Evolutionary conservation across 352 stramenopile species (phyloP).

Genomic region (Thraustochytrium striatum): DNA sequence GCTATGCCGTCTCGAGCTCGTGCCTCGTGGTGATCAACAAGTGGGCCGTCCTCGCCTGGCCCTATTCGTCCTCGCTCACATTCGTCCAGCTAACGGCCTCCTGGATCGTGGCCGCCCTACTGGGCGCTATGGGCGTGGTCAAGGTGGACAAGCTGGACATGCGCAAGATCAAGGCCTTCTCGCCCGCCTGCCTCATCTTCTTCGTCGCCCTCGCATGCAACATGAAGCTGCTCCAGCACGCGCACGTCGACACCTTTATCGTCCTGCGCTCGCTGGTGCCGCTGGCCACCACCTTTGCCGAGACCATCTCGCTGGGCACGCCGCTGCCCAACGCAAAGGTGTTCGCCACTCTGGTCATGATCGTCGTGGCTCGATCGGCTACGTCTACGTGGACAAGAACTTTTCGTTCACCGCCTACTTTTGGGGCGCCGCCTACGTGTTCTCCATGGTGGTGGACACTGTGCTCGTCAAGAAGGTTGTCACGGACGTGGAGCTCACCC

Average conservation of each 20-base stretch:
- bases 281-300: slow-evolving; percentile 63
- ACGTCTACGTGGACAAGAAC: slow-evolving; percentile 59
- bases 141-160: slow-evolving; percentile 55
- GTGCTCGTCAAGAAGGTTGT: slow-evolving; percentile 43
- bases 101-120: slow-evolving; percentile 13
- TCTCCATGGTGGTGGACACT: slow-evolving; percentile 44
- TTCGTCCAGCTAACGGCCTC: slow-evolving; percentile 41
- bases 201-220: slow-evolving; percentile 71
- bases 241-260: slow-evolving; percentile 77
- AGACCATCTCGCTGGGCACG: slow-evolving; percentile 67
- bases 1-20: slow-evolving; percentile 34
- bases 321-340: slow-evolving; percentile 61
- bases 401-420: slow-evolving; percentile 54
- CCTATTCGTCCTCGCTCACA: slow-evolving; percentile 40
- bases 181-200: slow-evolving; percentile 63
- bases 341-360: slow-evolving; percentile 58
- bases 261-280: slow-evolving; percentile 68
- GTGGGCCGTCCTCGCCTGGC: slow-evolving; percentile 30
- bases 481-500: slow-evolving; percentile 40
- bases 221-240: slow-evolving; percentile 66
- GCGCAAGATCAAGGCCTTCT: slow-evolving; percentile 55
- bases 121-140: slow-evolving; percentile 52
- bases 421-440: slow-evolving; percentile 31
- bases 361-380: slow-evolving; percentile 66
- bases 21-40: slow-evolving; percentile 43